Conservation (phyloP, 495 filamentous ascomycete genomes). For the Halenospora varia region DNA sequence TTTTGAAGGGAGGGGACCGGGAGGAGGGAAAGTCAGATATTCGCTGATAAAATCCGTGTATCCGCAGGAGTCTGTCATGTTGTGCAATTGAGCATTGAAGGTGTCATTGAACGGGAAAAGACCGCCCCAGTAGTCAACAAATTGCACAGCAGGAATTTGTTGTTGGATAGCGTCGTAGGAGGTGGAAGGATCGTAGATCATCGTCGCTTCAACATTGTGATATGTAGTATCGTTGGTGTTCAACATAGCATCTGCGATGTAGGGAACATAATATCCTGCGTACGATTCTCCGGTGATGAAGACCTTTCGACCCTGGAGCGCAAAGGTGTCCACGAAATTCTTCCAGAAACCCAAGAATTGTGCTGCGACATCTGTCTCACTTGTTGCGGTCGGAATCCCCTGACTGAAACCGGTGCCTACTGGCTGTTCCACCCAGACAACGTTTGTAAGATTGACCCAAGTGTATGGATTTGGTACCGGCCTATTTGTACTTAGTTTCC, state of each 20-base stretch:
- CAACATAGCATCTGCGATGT: constrained; percentile 72
- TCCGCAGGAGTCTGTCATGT: constrained; percentile 54
- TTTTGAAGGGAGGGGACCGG: constrained; percentile 46
- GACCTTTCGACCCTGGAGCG: constrained; percentile 56
- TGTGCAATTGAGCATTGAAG: constrained; percentile 55
- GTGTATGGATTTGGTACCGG: constrained; percentile 63
- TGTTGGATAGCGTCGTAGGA: constrained; percentile 44
- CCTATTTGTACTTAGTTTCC: background rate
- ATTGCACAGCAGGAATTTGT: constrained; percentile 54
- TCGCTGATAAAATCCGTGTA: constrained; percentile 57
- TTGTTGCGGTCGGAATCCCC: constrained; percentile 54
- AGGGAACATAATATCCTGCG: constrained; percentile 75
- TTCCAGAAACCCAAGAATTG: constrained; percentile 71
- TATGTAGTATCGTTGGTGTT: constrained; percentile 62
- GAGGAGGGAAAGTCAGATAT: constrained; percentile 66
- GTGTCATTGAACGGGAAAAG: constrained; percentile 65
- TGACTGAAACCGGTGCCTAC: constrained; percentile 71
- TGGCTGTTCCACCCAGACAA: constrained; percentile 74
- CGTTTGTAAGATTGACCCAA: constrained; percentile 73
- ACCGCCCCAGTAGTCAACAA: constrained; percentile 55
- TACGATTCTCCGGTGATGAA: constrained; percentile 71
- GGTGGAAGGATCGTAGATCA: constrained; percentile 67
- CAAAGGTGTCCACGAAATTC: constrained; percentile 66
- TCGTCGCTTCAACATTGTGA: constrained; percentile 62
- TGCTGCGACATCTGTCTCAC: constrained; percentile 59